Evolutionary conservation across 306 rosid genomes (phyloP), one percentile per base, ranked within the genome.

Genomic region (Canavalia ensiformis): DNA sequence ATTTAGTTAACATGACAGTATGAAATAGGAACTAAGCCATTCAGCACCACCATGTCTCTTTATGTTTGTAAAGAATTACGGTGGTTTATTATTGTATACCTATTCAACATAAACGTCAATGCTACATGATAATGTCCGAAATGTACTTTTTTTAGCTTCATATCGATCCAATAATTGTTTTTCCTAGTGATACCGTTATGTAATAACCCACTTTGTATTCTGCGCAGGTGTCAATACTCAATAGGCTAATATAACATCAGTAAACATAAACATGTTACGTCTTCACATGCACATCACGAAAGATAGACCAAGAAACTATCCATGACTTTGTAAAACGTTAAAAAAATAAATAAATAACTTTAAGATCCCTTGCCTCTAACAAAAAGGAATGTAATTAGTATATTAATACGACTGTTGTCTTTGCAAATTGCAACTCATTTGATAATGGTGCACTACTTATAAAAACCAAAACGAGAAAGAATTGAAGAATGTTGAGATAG

Each of bases 371-470:
- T 66, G 51, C 13, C 35, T 42, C 51, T 65, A 25, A 25, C 4
- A 5, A 67, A 44, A 67, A 18, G 34, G 51, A 41, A 66, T 33
- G 28, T n/a, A n/a, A n/a, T n/a, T 39, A 13, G 50, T 65, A 65
- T 66, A 13, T 25, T 65, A 18, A 8, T 5, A 42, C 72, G 4
- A 7, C 10, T 77, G 18, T 77, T 52, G 77, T 79, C 83, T 12
- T 35, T 28, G 4, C 25, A 18, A 18, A 18, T 18, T 18, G 65
- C 78, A 9, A 64, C n/a, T 42, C 34, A 41, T 57, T 51, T 51
- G 59, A 72, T 68, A 18, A 65, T 46, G 7, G 50, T 4, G 10
- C 44, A 42, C 42, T 59, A 71, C 6, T 34, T 41, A 45, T 8
- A 31, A 42, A 54, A 7, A 3, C 29, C 33, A 54, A 52, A 10